Evolutionary conservation across 805 yeast genomes (phyloP).

Genomic region (Candida sphagnicola): DNA sequence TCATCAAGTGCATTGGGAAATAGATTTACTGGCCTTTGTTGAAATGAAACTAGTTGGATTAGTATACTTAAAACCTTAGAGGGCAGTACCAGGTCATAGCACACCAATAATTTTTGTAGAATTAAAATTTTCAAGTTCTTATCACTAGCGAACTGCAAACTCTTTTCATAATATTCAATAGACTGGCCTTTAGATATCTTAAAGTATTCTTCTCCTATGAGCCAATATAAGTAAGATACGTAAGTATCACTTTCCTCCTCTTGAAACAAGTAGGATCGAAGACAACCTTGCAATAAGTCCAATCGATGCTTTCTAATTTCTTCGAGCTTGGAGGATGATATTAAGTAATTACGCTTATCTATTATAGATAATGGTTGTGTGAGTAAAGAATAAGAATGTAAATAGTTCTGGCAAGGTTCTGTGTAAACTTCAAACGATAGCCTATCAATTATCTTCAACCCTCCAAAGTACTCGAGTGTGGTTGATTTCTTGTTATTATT

Average conservation of each 20-base stretch:
- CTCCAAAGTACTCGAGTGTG: slow-evolving; percentile 26
- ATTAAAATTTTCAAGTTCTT: not conserved
- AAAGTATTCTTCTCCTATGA: slow-evolving; percentile 48
- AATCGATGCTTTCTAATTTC: slow-evolving; percentile 24
- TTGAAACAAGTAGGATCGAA: slow-evolving; percentile 1
- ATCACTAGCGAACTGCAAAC: not conserved
- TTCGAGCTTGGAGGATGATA: slow-evolving; percentile 10
- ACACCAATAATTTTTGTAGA: not conserved
- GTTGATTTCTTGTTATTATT: slow-evolving; percentile 12
- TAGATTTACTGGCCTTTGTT: not conserved
- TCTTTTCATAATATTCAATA: slow-evolving; percentile 1
- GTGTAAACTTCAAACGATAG: slow-evolving; percentile 19
- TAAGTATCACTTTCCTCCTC: slow-evolving; percentile 3
- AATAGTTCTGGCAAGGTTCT: slow-evolving; percentile 25
- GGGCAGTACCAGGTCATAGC: not conserved
- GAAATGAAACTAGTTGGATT: slow-evolving; percentile 5
- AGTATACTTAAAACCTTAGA: slow-evolving; percentile 2
- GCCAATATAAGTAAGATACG: slow-evolving; percentile 36
- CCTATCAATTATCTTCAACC: slow-evolving; percentile 24
- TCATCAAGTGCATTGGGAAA: not conserved
- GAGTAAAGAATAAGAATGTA: slow-evolving; percentile 16
- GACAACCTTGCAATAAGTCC: slow-evolving; percentile 34
- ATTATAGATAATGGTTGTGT: not conserved
- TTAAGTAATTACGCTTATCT: not conserved
- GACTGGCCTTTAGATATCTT: not conserved